Percentiles rank a stretch among this genome's conserved stretches.
These are phyloP conservation scores for Geranium brycei DNA, from an alignment of 345 rosid genomes.

Conservation along the genomic window DNA sequence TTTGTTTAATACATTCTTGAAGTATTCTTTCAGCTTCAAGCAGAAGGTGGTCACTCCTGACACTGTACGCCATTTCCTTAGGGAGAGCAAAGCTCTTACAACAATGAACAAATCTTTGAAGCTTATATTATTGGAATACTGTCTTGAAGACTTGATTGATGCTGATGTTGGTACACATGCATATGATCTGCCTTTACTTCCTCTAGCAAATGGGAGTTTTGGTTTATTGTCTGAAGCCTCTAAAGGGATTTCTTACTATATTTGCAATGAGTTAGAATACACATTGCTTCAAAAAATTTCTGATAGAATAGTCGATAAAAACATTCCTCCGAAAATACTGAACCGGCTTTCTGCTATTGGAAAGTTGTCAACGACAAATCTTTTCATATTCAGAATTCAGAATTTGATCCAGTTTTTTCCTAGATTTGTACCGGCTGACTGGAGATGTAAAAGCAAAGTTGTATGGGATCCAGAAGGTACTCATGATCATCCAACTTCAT, in stretches of 20 bases:
- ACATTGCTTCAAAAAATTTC: constrained; percentile 48
- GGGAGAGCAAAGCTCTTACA: constrained; percentile 36
- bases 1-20: constrained; percentile 63
- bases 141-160: constrained; percentile 84
- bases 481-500: constrained; percentile 47
- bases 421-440: constrained; percentile 69
- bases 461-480: constrained; percentile 54
- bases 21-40: constrained; percentile 39
- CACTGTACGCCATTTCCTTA: constrained; percentile 57
- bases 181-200: constrained; percentile 54
- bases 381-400: constrained; percentile 38
- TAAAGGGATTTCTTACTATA: constrained; percentile 42
- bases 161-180: constrained; percentile 50
- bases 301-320: constrained; percentile 59
- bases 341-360: constrained; percentile 63
- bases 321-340: constrained; percentile 41
- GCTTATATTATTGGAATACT: constrained; percentile 77
- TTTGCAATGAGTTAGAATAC: constrained; percentile 67
- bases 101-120: constrained; percentile 43
- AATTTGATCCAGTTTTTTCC: constrained; percentile 51
- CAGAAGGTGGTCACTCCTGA: constrained; percentile 84
- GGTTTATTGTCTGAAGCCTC: constrained; percentile 48
- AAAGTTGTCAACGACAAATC: constrained; percentile 49
- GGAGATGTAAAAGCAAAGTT: constrained; percentile 62
- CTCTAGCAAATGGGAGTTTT: constrained; percentile 74